These are phyloP conservation scores for Scedosporium boydii DNA, from an alignment of 2,329 filamentous ascomycete species.

Conservation along the genomic window DNA sequence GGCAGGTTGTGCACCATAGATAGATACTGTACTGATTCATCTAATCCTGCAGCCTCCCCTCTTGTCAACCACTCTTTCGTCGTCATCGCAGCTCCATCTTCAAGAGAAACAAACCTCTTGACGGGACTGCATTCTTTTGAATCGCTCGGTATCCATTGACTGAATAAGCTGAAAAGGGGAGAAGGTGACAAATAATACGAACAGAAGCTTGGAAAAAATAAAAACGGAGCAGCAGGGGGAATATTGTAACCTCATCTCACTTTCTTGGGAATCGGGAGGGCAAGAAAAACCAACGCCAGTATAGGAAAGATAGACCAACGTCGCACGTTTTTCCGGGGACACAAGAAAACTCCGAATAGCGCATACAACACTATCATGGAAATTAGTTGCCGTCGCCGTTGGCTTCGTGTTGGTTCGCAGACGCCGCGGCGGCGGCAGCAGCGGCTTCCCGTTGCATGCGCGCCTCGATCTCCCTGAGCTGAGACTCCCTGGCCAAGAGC, in stretches of 20 bases:
- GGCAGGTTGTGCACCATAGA: neutral
- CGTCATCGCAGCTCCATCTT: neutral
- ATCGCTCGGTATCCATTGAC: conserved; percentile 10
- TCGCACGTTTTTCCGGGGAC: conserved; percentile 26
- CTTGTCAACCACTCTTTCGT: neutral
- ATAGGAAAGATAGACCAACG: conserved; percentile 34
- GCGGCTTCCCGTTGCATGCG: conserved; percentile 83
- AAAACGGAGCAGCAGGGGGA: conserved; percentile 7
- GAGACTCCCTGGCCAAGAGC: conserved; percentile 90
- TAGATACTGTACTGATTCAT: neutral
- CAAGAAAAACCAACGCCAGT: conserved; percentile 36
- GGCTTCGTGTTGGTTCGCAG: conserved; percentile 32
- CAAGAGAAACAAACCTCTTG: conserved; percentile 7
- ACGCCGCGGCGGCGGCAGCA: conserved; percentile 32
- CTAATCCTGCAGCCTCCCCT: neutral
- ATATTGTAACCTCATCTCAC: conserved; percentile 7
- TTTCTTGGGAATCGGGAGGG: conserved; percentile 5
- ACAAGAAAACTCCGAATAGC: conserved; percentile 20
- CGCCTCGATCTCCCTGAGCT: conserved; percentile 97
- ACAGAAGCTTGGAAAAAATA: conserved; percentile 2
- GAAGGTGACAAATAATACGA: conserved; percentile 2
- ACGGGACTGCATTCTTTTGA: conserved; percentile 4
- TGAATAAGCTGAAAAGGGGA: conserved; percentile 6
- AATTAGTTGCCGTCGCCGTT: conserved; percentile 48
- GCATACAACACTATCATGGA: conserved; percentile 21